Percentiles rank a stretch among this genome's conserved stretches.
Conservation (phyloP, 2,329 filamentous ascomycete species). For the Claviceps sp. region DNA sequence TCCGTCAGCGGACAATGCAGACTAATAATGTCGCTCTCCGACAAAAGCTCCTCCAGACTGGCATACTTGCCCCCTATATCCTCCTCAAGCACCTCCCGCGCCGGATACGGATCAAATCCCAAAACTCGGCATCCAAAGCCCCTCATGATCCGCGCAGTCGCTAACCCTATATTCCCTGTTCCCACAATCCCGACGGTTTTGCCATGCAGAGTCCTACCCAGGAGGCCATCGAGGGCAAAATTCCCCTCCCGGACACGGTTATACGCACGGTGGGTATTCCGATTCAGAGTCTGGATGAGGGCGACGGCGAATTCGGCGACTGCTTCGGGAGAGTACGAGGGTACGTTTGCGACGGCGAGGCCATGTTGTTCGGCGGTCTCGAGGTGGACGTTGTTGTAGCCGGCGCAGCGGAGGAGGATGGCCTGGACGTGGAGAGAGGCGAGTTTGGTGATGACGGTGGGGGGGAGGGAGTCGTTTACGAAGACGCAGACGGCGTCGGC, state of each 20-base stretch:
- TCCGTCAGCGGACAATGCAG: constrained; percentile 53
- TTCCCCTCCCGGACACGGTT: constrained; percentile 57
- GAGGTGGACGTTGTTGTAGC: constrained; percentile 55
- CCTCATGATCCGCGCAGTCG: constrained; percentile 45
- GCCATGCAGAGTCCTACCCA: constrained; percentile 46
- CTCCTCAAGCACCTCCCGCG: constrained; percentile 27
- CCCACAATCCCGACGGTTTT: constrained; percentile 56
- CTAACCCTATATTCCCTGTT: constrained; percentile 50
- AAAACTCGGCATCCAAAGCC: constrained; percentile 53
- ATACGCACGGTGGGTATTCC: constrained; percentile 54
- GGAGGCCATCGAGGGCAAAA: constrained; percentile 50
- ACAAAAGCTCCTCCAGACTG: constrained; percentile 40
- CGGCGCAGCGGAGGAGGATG: constrained; percentile 53
- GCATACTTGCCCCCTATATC: constrained; percentile 40
- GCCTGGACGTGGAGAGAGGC: constrained; percentile 36
- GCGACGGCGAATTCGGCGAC: constrained; percentile 59
- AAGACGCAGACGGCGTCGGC: constrained; percentile 51
- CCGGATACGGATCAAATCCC: constrained; percentile 45
- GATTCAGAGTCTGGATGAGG: constrained; percentile 52
- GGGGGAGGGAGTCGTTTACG: constrained; percentile 48
- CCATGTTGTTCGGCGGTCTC: constrained; percentile 36
- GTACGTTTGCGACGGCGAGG: constrained; percentile 52
- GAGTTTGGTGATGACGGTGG: constrained; percentile 36
- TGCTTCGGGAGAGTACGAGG: constrained; percentile 54
- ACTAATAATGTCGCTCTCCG: constrained; percentile 45